Evolutionary conservation across 768 basidiomycete genomes (phyloP), one percentile per base, ranked within the genome.

Genomic region (Rhodosporidiobolus sp.): DNA sequence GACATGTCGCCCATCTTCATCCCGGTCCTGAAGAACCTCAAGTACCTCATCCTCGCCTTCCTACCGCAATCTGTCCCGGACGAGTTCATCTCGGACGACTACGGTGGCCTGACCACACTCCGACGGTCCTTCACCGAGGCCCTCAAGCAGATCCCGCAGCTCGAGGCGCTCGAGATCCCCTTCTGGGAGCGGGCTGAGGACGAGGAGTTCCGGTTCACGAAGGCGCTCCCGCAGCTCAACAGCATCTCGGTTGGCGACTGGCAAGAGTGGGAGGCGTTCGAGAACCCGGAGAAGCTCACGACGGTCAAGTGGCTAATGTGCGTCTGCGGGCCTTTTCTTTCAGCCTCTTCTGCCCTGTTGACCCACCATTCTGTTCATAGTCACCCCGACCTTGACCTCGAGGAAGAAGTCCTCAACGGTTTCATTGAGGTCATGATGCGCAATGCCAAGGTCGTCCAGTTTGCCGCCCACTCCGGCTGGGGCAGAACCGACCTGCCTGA

Each of bases 11-110:
- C 70, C 8, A 24, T 72, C n/a, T 72, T 67, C 60, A 49, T 72
- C 8, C 64, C 53, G 5, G 19, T 38, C 54, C 46, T 65, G 6
- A 43, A 62, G 49, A 72, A 72, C 54, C 60, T 72, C n/a, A 66
- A 54, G 3, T 72, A 72, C 65, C 65, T 72, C 28, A 61, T 72
- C 17, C 65, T 72, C 34, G 70, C 70, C 49, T 72, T 72, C 34
- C 62, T 72, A 12, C 70, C 70, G 20, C 70, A 72, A 58, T n/a
- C 14, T 34, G 53, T 57, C 0, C 55, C 65, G 14, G 65, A 66
- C 65, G 65, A 66, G 7, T 66, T 58, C 19, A 30, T 54, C 49
- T 56, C 43, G 16, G 64, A 63, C 46, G 70, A 72, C 54, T 72
- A 72, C 32, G 60, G 19, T 26, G 70, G 56, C n/a, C 45, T 72